Percentiles rank a stretch among this genome's conserved stretches.
These are phyloP conservation scores for Lavandula angustifolia DNA, from an alignment of 257 asterid genomes.

Conservation along the genomic window DNA sequence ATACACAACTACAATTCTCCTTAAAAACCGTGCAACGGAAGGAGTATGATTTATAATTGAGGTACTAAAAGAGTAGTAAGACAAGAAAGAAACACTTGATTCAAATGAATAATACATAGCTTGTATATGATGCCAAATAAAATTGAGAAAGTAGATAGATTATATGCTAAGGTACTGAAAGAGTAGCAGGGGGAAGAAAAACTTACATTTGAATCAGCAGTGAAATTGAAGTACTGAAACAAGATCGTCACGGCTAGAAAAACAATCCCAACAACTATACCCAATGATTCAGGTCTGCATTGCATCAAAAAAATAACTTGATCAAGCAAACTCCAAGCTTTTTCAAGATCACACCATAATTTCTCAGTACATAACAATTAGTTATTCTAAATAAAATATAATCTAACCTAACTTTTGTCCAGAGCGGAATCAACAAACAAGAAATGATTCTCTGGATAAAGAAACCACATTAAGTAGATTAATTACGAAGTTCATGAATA, in stretches of 20 bases:
- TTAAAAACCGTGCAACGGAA: too few species aligned
- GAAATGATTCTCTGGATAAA: not conserved
- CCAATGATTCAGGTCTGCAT: constrained; percentile 95
- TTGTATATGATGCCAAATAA: not conserved
- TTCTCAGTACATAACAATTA: constrained; percentile 6
- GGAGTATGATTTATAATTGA: not conserved
- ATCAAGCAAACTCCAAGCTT: constrained; percentile 3
- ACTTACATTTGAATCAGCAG: constrained; percentile 72
- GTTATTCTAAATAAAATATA: not conserved
- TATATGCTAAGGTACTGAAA: constrained; percentile 11
- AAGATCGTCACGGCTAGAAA: constrained; percentile 78
- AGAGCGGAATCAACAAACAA: constrained; percentile 5
- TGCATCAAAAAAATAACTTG: constrained; percentile 21
- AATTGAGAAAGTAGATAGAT: constrained; percentile 8
- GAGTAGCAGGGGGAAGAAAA: constrained; percentile 3
- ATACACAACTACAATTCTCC: too few species aligned
- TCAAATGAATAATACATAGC: too few species aligned
- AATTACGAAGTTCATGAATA: not conserved
- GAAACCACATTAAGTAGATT: not conserved
- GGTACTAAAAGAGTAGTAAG: not conserved
- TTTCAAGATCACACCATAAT: not conserved
- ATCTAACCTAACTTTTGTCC: not conserved
- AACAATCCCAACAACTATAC: constrained; percentile 77
- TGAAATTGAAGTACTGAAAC: constrained; percentile 71
- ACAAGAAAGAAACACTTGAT: too few species aligned